These are phyloP conservation scores for Thelonectria discophora DNA, from an alignment of 2,329 filamentous ascomycete species.

Conservation along the genomic window DNA sequence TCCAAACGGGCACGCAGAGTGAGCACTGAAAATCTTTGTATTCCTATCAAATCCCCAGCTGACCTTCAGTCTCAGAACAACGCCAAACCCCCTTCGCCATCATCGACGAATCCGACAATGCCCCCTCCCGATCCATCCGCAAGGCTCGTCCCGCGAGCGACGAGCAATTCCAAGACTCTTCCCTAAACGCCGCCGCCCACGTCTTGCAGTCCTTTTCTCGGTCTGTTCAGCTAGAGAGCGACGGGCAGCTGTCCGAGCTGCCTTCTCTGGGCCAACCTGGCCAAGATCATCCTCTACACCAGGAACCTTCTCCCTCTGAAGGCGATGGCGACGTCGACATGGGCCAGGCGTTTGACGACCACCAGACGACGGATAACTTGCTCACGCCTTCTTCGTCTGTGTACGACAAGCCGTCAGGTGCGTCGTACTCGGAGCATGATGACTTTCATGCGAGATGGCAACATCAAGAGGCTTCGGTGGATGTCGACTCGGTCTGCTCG, in stretches of 20 bases:
- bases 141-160: background rate
- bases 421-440: background rate
- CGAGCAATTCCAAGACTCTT: conserved; percentile 12
- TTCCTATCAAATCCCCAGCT: background rate
- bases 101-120: conserved; percentile 23
- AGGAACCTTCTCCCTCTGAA: background rate
- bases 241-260: background rate
- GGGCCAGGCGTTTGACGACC: background rate
- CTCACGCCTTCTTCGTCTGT: background rate
- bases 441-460: conserved; percentile 8
- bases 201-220: conserved; percentile 21
- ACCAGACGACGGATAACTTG: background rate
- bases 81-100: conserved; percentile 7
- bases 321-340: background rate
- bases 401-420: background rate
- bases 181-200: conserved; percentile 17
- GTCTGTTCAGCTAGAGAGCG: background rate
- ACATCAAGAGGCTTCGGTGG: background rate
- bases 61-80: conserved; percentile 1
- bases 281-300: background rate
- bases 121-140: background rate
- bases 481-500: background rate
- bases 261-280: background rate
- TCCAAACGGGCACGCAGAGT: conserved; percentile 22
- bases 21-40: background rate